phyloP scores from a whole-genome alignment of 345 rosid genomes.

The Populus euphratica region DNA sequence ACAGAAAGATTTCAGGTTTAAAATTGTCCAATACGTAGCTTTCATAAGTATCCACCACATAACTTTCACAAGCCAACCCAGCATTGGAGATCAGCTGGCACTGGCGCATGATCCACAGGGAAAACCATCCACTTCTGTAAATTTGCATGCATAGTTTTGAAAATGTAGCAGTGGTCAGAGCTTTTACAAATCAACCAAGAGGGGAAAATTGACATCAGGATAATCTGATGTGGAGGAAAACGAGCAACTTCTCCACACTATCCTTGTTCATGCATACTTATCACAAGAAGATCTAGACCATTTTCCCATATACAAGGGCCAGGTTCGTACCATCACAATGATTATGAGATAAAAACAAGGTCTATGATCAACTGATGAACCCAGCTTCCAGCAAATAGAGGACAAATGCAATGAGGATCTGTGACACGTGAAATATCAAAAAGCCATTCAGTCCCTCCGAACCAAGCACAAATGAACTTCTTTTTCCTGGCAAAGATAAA shows the following conservation, averaged over 20 bases:
- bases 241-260: neutral
- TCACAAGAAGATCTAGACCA: neutral
- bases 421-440: neutral
- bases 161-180: neutral
- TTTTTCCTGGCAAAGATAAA: constrained; percentile 49
- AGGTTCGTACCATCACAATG: neutral
- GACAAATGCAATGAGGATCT: neutral
- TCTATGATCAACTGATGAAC: neutral
- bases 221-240: neutral
- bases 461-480: constrained; percentile 37
- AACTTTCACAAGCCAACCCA: too few relatives aligned
- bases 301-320: too few relatives aligned
- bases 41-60: too few relatives aligned
- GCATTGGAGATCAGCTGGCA: too few relatives aligned
- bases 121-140: neutral
- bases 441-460: neutral
- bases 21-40: neutral
- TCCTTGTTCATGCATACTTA: neutral
- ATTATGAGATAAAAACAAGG: neutral
- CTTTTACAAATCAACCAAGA: neutral
- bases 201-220: neutral
- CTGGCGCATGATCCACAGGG: neutral
- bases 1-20: neutral
- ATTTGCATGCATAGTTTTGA: neutral
- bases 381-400: neutral